Percentiles rank a stretch among this genome's conserved stretches.
These are phyloP conservation scores for Sphagnum fallax DNA, from an alignment of 228 moss, liverwort and hornwort genomes.

Conservation along the genomic window DNA sequence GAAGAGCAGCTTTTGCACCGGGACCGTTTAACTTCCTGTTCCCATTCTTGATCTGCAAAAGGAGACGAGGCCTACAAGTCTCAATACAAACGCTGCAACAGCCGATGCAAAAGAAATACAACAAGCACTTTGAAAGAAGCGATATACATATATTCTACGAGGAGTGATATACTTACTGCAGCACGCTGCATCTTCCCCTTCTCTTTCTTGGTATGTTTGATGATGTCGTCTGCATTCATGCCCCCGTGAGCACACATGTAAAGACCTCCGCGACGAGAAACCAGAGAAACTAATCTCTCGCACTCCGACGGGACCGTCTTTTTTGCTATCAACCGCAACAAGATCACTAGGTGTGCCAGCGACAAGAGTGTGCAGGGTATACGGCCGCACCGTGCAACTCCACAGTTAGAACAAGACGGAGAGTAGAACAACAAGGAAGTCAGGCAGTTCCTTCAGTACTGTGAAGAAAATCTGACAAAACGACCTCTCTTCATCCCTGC, in stretches of 20 bases:
- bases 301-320: neutral
- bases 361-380: too few relatives aligned
- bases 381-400: too few relatives aligned
- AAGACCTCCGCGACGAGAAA: too few relatives aligned
- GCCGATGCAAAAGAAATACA: neutral
- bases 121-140: neutral
- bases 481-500: too few relatives aligned
- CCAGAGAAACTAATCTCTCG: too few relatives aligned
- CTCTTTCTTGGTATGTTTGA: constrained; percentile 72
- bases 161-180: constrained; percentile 47
- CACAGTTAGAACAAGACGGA: neutral
- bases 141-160: neutral
- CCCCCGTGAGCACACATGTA: too few relatives aligned
- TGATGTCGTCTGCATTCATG: constrained; percentile 70
- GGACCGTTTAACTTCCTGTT: constrained; percentile 41
- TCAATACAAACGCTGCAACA: too few relatives aligned
- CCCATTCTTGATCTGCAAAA: constrained; percentile 49
- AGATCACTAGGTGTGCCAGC: too few relatives aligned
- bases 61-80: neutral
- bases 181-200: constrained; percentile 45
- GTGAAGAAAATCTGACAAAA: neutral
- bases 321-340: neutral
- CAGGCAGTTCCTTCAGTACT: neutral
- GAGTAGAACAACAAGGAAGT: neutral
- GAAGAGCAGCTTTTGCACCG: constrained; percentile 73